Evolutionary conservation across 257 asterid species (phyloP).

Genomic region (Nicotiana undulata): DNA sequence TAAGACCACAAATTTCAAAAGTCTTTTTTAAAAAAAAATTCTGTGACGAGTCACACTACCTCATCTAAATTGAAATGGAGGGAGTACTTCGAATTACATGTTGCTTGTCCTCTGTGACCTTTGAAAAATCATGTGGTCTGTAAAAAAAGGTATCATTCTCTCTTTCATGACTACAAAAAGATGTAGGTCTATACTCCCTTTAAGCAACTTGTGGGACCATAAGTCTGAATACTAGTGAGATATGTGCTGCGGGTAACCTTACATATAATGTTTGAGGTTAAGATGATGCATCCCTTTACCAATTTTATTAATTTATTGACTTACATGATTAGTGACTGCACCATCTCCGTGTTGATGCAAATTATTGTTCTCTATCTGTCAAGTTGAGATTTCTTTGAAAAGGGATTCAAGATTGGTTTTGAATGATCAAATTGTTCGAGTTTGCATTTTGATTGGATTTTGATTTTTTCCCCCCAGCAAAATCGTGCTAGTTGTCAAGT

Average conservation of each 20-base stretch:
- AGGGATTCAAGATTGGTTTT: neutral
- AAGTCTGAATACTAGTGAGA: neutral
- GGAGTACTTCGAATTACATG: neutral
- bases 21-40: too few species aligned
- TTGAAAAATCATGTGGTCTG: neutral
- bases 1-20: too few species aligned
- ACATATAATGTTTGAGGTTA: neutral
- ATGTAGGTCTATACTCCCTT: neutral
- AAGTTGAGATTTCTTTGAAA: neutral
- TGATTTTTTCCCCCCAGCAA: neutral
- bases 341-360: neutral
- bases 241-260: neutral
- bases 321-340: slow-evolving; percentile 3
- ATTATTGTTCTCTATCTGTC: neutral
- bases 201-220: neutral
- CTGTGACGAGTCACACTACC: too few species aligned
- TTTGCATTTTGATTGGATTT: neutral
- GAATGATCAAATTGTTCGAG: neutral
- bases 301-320: neutral
- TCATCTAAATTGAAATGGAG: too few species aligned
- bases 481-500: neutral
- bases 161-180: neutral
- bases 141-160: neutral
- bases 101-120: neutral
- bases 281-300: neutral